Base-by-base conservation (phyloP, 345 rosid species). In the Nephelium lappaceum region DNA sequence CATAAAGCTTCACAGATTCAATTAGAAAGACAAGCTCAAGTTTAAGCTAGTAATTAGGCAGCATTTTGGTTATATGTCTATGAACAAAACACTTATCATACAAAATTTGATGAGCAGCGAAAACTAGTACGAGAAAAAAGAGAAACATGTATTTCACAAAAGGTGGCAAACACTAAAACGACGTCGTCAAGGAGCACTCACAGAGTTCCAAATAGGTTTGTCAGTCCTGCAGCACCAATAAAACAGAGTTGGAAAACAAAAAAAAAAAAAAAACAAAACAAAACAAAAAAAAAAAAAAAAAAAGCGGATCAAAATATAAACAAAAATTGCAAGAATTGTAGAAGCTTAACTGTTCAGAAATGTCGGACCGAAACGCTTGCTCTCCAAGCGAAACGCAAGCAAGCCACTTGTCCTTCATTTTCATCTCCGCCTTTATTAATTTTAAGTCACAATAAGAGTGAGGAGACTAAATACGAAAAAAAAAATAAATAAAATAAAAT, bases 361-460 rank as follows among this genome's bases (percentile, higher is more conserved):
- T 75, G 1, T 82, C 87, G 0, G 98, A 90, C 31, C 99, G 95
- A 74, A 86, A 95, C 1, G 99, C 89, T 77, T 90, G 97, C 85
- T 93, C 98, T 6, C 99, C 99, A 38, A 95, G 84, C 5, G 98
- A 92, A 81, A 91, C 93, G 74, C 98, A 93, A 5, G 94, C 97
- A 16, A 91, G 86, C 98, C 99, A 95, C 75, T 85, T 92, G 87
- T 93, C 99, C 81, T 88, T 89, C 49, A 91, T 87, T 74, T 83
- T 84, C 97, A 95, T 86, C 81, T 93, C 91, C 79, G 97, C 98
- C 97, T 93, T 72, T 14, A 78, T 21, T 7, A 38, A 51, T 41
- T 42, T 41, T 8, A 63, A 14, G 3, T 15, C 15, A 14, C 12
- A 10, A 36, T 38, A n/a, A 10, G 9, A 21, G 36, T 16, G 75